Percentiles rank a stretch among this genome's conserved stretches.
Conservation (phyloP, 352 stramenopile species). For the Pythium aristosporum region DNA sequence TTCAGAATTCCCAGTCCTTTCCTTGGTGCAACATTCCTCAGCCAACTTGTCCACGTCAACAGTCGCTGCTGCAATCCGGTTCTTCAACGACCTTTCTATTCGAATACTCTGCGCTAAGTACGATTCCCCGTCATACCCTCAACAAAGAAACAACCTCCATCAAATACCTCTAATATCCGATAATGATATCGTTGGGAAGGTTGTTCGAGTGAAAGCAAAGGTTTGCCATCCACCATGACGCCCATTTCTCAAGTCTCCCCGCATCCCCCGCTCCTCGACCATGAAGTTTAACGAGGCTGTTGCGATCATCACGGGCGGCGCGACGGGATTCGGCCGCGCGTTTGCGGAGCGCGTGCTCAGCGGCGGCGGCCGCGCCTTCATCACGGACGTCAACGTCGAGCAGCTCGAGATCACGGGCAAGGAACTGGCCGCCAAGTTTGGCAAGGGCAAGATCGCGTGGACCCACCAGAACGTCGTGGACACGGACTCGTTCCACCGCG, state of each 20-base stretch:
- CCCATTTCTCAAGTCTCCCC: slow-evolving; percentile 6
- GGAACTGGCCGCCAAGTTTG: slow-evolving; percentile 51
- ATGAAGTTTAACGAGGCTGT: slow-evolving; percentile 69
- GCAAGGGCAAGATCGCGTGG: slow-evolving; percentile 55
- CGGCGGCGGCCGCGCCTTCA: slow-evolving; percentile 55
- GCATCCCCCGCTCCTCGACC: background rate
- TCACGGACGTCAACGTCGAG: slow-evolving; percentile 74
- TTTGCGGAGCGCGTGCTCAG: slow-evolving; percentile 63
- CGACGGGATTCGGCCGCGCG: slow-evolving; percentile 58
- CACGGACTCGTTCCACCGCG: slow-evolving; percentile 51
- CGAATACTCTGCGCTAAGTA: background rate
- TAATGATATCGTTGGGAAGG: background rate
- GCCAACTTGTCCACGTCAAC: slow-evolving; percentile 13
- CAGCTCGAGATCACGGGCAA: slow-evolving; percentile 58
- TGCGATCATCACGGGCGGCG: slow-evolving; percentile 72
- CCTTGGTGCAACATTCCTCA: slow-evolving; percentile 1
- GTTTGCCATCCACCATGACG: slow-evolving; percentile 6
- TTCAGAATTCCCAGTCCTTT: background rate
- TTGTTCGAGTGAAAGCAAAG: no score
- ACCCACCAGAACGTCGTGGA: slow-evolving; percentile 74
- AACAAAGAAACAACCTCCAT: background rate
- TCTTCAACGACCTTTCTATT: slow-evolving; percentile 12
- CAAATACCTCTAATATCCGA: background rate
- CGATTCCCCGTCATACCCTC: background rate
- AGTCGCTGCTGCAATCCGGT: slow-evolving; percentile 4